These are phyloP conservation scores for Globisporangium barbulae DNA, from an alignment of 352 stramenopile genomes.

Conservation along the genomic window DNA sequence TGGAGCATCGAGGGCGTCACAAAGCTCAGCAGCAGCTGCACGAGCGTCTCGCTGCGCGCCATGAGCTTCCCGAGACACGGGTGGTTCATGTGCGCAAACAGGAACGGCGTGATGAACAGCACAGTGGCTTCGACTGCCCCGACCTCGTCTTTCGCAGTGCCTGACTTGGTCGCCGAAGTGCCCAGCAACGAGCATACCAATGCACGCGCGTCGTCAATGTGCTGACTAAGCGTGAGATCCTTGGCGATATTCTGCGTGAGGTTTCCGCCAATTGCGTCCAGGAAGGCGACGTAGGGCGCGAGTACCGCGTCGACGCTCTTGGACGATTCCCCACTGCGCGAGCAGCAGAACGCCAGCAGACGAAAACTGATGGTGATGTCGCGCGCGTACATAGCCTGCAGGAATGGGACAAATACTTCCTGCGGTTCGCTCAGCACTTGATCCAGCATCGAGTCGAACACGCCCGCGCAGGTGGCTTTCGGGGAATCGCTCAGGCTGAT, in stretches of 20 bases:
- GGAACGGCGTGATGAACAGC: constrained; percentile 58
- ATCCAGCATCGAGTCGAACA: constrained; percentile 81
- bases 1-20: constrained; percentile 60
- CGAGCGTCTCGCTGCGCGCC: constrained; percentile 55
- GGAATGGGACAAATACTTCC: constrained; percentile 71
- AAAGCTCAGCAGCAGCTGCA: constrained; percentile 64
- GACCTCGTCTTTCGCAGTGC: constrained; percentile 46
- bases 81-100: constrained; percentile 69
- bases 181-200: constrained; percentile 59
- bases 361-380: constrained; percentile 77
- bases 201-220: constrained; percentile 73
- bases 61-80: constrained; percentile 58
- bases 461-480: constrained; percentile 55
- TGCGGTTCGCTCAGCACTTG: constrained; percentile 68
- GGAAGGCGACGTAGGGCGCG: constrained; percentile 60
- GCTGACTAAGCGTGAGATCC: constrained; percentile 66
- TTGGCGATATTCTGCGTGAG: constrained; percentile 56
- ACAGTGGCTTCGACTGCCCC: constrained; percentile 57
- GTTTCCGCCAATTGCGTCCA: constrained; percentile 47
- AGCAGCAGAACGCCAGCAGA: constrained; percentile 75
- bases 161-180: constrained; percentile 24
- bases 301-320: constrained; percentile 61
- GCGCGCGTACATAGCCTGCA: constrained; percentile 74
- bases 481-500: constrained; percentile 60
- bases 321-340: constrained; percentile 24